Percentiles rank a stretch among this genome's conserved stretches.
Conservation (phyloP, 352 stramenopile species). For the Globisporangium paroecandrum region DNA sequence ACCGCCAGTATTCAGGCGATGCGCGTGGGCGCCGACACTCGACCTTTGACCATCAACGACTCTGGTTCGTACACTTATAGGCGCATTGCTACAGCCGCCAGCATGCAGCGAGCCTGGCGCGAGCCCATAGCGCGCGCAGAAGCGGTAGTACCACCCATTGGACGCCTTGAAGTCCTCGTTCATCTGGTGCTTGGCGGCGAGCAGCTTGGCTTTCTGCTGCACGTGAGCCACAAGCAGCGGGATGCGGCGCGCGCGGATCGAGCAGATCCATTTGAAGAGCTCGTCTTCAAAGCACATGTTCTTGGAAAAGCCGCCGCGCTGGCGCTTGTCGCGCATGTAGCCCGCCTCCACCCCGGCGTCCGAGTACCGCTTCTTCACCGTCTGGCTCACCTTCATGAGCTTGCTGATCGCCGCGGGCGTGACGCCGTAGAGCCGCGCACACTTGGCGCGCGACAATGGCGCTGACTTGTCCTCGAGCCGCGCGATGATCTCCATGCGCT, state of each 20-base stretch:
- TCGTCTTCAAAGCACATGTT: slow-evolving; percentile 58
- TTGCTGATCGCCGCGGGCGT: slow-evolving; percentile 73
- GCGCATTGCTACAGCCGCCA: slow-evolving; percentile 3
- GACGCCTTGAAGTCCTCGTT: slow-evolving; percentile 55
- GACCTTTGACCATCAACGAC: background rate
- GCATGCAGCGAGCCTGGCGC: slow-evolving; percentile 30
- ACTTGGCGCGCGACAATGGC: slow-evolving; percentile 54
- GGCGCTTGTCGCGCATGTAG: slow-evolving; percentile 40
- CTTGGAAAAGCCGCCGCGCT: slow-evolving; percentile 65
- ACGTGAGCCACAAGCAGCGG: slow-evolving; percentile 50
- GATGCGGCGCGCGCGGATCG: slow-evolving; percentile 39
- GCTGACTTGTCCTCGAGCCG: slow-evolving; percentile 50
- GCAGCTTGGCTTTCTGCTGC: slow-evolving; percentile 52
- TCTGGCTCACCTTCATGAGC: slow-evolving; percentile 69
- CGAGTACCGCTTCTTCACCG: slow-evolving; percentile 68
- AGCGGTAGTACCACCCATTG: slow-evolving; percentile 80
- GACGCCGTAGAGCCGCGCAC: slow-evolving; percentile 61
- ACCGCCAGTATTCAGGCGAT: slow-evolving; percentile 1
- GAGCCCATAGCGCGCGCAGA: slow-evolving; percentile 64
- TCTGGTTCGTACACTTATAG: background rate
- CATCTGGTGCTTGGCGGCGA: slow-evolving; percentile 36
- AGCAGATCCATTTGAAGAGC: slow-evolving; percentile 65
- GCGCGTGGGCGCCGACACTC: background rate
- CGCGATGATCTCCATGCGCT: slow-evolving; percentile 77
- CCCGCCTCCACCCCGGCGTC: slow-evolving; percentile 34